Evolutionary conservation across 2,329 filamentous ascomycete genomes (phyloP).

Genomic region (Venturia aucupariae): DNA sequence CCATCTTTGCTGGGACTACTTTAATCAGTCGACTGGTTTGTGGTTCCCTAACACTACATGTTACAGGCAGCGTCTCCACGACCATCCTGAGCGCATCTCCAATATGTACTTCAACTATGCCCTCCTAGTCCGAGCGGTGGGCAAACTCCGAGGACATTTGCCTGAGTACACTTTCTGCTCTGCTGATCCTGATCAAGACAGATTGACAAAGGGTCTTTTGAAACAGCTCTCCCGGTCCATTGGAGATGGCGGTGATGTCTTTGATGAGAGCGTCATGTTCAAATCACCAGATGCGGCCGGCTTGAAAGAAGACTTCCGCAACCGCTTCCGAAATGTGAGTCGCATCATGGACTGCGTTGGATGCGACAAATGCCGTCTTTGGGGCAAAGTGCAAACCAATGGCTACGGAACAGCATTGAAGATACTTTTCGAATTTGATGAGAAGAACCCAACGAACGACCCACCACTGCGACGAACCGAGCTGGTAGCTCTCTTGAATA

Average conservation of each 20-base stretch:
- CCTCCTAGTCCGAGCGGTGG: constrained; percentile 80
- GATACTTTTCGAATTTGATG: constrained; percentile 88
- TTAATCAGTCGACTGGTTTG: constrained; percentile 88
- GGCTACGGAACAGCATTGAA: constrained; percentile 94
- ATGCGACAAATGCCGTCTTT: constrained; percentile 95
- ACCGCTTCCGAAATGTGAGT: constrained; percentile 93
- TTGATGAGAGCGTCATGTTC: constrained; percentile 95
- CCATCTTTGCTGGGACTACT: constrained; percentile 89
- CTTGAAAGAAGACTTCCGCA: constrained; percentile 93
- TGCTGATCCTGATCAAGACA: constrained; percentile 71
- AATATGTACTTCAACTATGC: constrained; percentile 99
- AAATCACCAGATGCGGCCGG: constrained; percentile 55
- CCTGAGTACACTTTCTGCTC: constrained; percentile 84
- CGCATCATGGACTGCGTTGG: constrained; percentile 97
- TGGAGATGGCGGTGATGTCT: constrained; percentile 62
- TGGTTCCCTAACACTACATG: constrained; percentile 89
- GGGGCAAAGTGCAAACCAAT: constrained; percentile 93
- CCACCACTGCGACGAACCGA: constrained; percentile 79
- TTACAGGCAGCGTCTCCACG: constrained; percentile 78
- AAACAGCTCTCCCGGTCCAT: constrained; percentile 64
- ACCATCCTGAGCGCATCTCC: constrained; percentile 80
- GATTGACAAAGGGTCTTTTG: constrained; percentile 70
- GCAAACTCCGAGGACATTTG: constrained; percentile 78
- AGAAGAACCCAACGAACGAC: constrained; percentile 51
- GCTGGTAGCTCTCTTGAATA: constrained; percentile 90